Percentiles rank a stretch among this genome's conserved stretches.
These are phyloP conservation scores for Setomelanomma holmii DNA, from an alignment of 2,329 filamentous ascomycete genomes.

Conservation along the genomic window DNA sequence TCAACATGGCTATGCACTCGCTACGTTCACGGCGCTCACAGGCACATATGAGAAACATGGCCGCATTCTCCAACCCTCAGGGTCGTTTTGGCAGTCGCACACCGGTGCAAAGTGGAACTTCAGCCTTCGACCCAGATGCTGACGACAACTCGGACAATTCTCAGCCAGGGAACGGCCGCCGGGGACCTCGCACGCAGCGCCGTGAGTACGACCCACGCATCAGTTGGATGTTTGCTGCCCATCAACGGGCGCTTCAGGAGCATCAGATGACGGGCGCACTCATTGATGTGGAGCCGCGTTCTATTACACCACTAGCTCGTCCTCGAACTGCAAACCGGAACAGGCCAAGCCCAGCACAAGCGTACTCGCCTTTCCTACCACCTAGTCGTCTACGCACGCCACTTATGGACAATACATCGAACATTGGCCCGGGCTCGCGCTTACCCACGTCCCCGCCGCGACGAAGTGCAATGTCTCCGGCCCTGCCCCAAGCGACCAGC, in stretches of 20 bases:
- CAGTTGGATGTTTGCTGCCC: slow-evolving; percentile 51
- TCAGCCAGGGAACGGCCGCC: slow-evolving; percentile 33
- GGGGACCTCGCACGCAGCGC: slow-evolving; percentile 32
- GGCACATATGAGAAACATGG: slow-evolving; percentile 39
- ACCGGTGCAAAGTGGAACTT: slow-evolving; percentile 28
- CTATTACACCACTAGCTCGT: slow-evolving; percentile 48
- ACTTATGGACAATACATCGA: slow-evolving; percentile 40
- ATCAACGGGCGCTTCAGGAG: slow-evolving; percentile 47
- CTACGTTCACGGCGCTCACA: slow-evolving; percentile 46
- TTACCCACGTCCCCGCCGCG: slow-evolving; percentile 41
- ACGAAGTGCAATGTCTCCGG: slow-evolving; percentile 32
- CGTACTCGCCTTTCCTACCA: slow-evolving; percentile 45
- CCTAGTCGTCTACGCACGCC: slow-evolving; percentile 45
- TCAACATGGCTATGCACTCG: slow-evolving; percentile 44
- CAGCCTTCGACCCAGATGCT: slow-evolving; percentile 41
- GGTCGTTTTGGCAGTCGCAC: slow-evolving; percentile 35
- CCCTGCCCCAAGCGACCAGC: slow-evolving; percentile 22
- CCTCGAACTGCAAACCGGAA: slow-evolving; percentile 50
- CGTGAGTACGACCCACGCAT: slow-evolving; percentile 51
- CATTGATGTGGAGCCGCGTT: slow-evolving; percentile 47
- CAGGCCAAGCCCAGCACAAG: slow-evolving; percentile 44
- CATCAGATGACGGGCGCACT: slow-evolving; percentile 39
- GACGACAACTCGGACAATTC: slow-evolving; percentile 51
- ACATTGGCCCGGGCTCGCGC: slow-evolving; percentile 27
- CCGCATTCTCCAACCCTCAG: slow-evolving; percentile 30